Evolutionary conservation across 1,139 yeast genomes (phyloP).

Genomic region (Yamadazyma taylorii): DNA sequence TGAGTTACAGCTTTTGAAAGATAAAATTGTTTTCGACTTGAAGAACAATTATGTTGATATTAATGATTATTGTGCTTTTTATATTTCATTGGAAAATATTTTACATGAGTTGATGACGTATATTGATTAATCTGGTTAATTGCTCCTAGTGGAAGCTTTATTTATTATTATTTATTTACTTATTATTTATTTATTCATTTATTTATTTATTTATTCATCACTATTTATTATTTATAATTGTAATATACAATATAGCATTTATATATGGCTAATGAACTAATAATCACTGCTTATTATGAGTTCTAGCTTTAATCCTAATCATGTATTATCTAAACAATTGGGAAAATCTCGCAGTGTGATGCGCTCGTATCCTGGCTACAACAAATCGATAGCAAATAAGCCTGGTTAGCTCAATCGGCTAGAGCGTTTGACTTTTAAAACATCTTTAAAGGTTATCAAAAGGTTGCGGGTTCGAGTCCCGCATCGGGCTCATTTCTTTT

Average conservation of each 20-base stretch:
- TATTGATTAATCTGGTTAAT: constrained; percentile 15
- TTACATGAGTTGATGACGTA: constrained; percentile 42
- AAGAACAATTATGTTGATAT: constrained; percentile 46
- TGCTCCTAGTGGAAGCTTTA: background rate
- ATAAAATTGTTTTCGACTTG: constrained; percentile 43
- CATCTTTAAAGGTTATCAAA: constrained; percentile 12
- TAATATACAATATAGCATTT: background rate
- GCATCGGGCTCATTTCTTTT: constrained; percentile 16
- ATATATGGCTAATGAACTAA: background rate
- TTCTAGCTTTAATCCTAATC: too few species aligned
- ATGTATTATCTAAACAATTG: too few species aligned
- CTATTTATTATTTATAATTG: too few species aligned
- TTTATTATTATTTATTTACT: background rate
- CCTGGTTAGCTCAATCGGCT: constrained; percentile 25
- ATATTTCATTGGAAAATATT: constrained; percentile 42
- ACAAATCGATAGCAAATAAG: constrained; percentile 2
- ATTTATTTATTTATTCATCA: background rate
- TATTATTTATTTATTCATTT: constrained; percentile 2
- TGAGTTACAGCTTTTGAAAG: constrained; percentile 36
- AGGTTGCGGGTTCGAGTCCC: constrained; percentile 21
- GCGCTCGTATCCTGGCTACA: background rate
- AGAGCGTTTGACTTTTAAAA: constrained; percentile 22
- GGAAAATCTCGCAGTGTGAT: too few species aligned
- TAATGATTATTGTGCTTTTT: constrained; percentile 48
- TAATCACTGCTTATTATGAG: too few species aligned